Base-by-base conservation (phyloP, 345 rosid species). In the Boechera stricta region DNA sequence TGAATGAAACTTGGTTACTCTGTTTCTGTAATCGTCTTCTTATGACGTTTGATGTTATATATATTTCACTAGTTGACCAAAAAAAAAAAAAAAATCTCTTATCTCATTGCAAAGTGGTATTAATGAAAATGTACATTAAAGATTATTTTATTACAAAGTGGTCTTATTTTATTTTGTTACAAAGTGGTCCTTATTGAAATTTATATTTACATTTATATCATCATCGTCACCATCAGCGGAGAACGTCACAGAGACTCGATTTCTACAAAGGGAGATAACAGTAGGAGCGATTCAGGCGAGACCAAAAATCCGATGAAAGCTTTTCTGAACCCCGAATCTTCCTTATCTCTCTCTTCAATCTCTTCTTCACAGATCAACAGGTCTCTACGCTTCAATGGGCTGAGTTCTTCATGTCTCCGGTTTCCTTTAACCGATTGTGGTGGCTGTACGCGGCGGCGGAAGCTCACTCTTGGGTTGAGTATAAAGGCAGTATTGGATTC, bases 261-360 rank as follows among this genome's bases (percentile, higher is more conserved):
- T 63, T 41, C 4, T 41, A 5, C 29, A 18, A 29, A 18, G 47
- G 26, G 41, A 52, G 48, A 60, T 53, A 64, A 67, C 59, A 47
- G 49, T 64, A 28, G 68, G 44, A 64, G 16, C 48, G n/a, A 7
- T 24, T 1, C 24, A 31, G 64, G 44, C 74, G 16, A 61, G 16
- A 24, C 7, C 42, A 10, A 28, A 49, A 49, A 49, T 80, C 73
- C 81, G 73, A 92, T 92, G 97, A 83, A 78, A 81, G 85, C 90
- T 38, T 88, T 91, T 18, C 57, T 86, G 15, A 80, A 72, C 54
- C 80, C 81, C 8, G 71, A 86, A 47, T 74, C 77, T 76, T 74
- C 81, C n/a, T 59, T 83, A 48, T 67, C 74, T 45, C 51, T 83
- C 33, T 77, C 78, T 35, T 80, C 78, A 26, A 10, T 80, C 41